A percentile compares a stretch with the other conserved stretches of the same genome.
phyloP scores from a whole-genome alignment of 805 yeast species.

The Scheffersomyces amazonensis region DNA sequence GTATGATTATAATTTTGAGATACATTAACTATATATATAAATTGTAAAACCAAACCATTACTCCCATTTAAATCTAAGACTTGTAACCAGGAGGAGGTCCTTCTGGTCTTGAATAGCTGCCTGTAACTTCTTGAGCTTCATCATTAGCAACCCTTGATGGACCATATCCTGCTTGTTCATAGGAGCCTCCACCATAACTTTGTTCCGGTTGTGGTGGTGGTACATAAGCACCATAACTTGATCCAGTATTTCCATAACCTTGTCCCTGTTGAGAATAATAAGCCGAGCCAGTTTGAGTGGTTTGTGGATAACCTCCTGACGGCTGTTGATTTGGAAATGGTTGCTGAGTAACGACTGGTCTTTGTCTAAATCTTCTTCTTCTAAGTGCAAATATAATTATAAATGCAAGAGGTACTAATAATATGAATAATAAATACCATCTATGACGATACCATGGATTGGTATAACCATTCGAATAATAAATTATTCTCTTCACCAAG shows the following conservation, averaged over 20 bases:
- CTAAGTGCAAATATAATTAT: not conserved
- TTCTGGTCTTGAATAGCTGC: not conserved
- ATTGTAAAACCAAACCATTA: too few species aligned
- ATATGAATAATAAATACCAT: not conserved
- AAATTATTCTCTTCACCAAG: not conserved
- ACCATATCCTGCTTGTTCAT: not conserved
- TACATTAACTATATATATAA: too few species aligned
- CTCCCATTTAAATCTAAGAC: not conserved
- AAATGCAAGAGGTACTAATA: not conserved
- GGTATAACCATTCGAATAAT: not conserved
- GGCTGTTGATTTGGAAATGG: constrained; percentile 3
- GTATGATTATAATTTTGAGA: too few species aligned
- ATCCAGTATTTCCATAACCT: not conserved
- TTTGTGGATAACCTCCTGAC: too few species aligned
- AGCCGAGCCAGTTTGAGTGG: not conserved
- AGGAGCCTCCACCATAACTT: not conserved
- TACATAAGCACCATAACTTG: not conserved
- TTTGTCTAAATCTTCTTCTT: constrained; percentile 1
- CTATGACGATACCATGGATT: not conserved
- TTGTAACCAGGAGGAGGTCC: not conserved
- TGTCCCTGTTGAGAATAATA: not conserved
- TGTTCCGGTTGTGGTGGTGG: constrained; percentile 5
- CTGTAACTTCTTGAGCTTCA: not conserved
- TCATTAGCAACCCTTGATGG: not conserved
- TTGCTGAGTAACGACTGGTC: not conserved